Conservation (phyloP, 345 rosid genomes). For the Acer yangbiense region DNA sequence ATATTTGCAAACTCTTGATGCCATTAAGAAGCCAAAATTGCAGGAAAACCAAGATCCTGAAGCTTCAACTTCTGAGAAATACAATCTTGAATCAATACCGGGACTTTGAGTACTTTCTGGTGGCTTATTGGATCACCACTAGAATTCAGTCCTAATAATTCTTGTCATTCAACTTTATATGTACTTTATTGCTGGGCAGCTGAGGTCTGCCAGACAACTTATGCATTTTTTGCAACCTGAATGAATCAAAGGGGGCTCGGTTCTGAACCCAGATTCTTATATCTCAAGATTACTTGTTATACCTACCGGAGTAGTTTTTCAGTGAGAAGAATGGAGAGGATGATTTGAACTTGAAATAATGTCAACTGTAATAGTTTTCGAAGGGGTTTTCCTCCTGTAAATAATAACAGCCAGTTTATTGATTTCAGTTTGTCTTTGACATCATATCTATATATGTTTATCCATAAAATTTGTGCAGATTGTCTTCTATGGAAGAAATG, state of each 20-base stretch:
- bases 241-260: slow-evolving; percentile 13
- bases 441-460: neutral
- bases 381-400: neutral
- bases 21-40: slow-evolving; percentile 54
- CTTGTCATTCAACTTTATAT: slow-evolving; percentile 16
- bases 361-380: neutral
- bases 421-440: neutral
- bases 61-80: slow-evolving; percentile 55
- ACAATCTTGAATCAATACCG: slow-evolving; percentile 87
- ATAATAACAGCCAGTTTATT: neutral
- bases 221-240: neutral
- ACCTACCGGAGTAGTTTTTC: neutral
- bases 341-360: neutral
- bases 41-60: slow-evolving; percentile 54
- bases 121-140: slow-evolving; percentile 4
- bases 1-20: slow-evolving; percentile 68
- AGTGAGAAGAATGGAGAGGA: neutral
- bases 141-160: slow-evolving; percentile 22
- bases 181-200: neutral
- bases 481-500: neutral
- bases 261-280: slow-evolving; percentile 8
- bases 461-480: neutral
- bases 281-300: neutral
- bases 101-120: slow-evolving; percentile 60
- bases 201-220: slow-evolving; percentile 6